Conservation (phyloP, 1,284 basidiomycete species). For the Ceratobasidium sp. region DNA sequence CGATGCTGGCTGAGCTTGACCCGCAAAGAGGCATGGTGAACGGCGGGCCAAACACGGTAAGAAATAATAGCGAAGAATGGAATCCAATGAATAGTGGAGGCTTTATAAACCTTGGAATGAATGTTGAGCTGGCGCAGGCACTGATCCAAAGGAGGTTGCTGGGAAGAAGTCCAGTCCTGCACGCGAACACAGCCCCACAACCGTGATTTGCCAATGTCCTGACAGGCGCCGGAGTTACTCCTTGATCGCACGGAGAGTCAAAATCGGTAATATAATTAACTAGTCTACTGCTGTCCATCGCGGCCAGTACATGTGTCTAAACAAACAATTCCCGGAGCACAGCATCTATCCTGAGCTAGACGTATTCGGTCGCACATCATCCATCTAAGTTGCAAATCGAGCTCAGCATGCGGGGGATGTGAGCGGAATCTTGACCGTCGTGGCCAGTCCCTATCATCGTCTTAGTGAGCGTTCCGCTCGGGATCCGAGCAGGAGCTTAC, state of each 20-base stretch:
- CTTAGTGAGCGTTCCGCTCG: slow-evolving; percentile 3
- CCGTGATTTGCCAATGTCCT: slow-evolving; percentile 26
- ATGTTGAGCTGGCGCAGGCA: slow-evolving; percentile 19
- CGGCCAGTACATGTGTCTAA: neutral
- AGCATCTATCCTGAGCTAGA: neutral
- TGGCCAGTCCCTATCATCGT: slow-evolving; percentile 71
- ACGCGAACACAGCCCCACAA: slow-evolving; percentile 21
- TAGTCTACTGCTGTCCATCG: slow-evolving; percentile 6
- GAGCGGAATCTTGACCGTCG: slow-evolving; percentile 80
- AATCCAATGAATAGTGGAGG: slow-evolving; percentile 6
- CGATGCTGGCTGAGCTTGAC: slow-evolving; percentile 36
- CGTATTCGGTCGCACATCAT: neutral
- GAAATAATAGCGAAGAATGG: slow-evolving; percentile 1
- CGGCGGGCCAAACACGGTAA: neutral
- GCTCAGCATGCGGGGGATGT: slow-evolving; percentile 76
- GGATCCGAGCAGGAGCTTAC: slow-evolving; percentile 61
- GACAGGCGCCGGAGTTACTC: slow-evolving; percentile 28
- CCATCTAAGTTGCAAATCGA: neutral
- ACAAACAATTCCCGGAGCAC: neutral
- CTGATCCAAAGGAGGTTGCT: slow-evolving; percentile 18
- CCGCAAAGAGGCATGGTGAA: slow-evolving; percentile 44
- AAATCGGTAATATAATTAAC: neutral
- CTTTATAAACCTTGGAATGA: slow-evolving; percentile 22
- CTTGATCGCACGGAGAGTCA: neutral
- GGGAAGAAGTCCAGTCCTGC: neutral